These are phyloP conservation scores for Mycena indigotica DNA, from an alignment of 768 basidiomycete genomes.

Conservation along the genomic window DNA sequence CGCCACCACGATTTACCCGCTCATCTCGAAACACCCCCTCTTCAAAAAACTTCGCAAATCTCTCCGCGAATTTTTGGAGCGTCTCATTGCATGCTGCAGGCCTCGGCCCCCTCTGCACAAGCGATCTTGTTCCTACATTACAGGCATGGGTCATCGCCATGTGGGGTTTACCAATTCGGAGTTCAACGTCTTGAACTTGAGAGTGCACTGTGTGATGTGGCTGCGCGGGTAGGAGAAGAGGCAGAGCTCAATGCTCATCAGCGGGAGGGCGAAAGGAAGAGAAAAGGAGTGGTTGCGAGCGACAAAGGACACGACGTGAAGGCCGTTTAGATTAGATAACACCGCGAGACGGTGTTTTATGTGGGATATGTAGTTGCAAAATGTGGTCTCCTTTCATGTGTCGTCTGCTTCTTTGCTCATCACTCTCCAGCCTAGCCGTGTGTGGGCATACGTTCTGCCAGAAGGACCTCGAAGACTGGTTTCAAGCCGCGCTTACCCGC, in stretches of 20 bases:
- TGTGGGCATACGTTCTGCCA: too few relatives aligned
- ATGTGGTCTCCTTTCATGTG: too few relatives aligned
- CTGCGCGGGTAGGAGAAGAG: conserved; percentile 84
- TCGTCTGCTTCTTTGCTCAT: too few relatives aligned
- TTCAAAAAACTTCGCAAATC: conserved; percentile 88
- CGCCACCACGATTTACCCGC: conserved; percentile 77
- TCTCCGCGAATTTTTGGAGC: conserved; percentile 81
- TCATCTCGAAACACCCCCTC: conserved; percentile 81
- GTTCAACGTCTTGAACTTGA: conserved; percentile 88
- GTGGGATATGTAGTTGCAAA: too few relatives aligned
- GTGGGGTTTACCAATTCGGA: conserved; percentile 92
- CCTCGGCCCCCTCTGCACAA: conserved; percentile 75
- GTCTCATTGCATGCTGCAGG: conserved; percentile 78
- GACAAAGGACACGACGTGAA: conserved; percentile 77
- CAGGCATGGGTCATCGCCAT: conserved; percentile 94
- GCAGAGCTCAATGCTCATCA: conserved; percentile 80
- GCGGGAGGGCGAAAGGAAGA: conserved; percentile 86
- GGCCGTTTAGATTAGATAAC: conserved; percentile 72
- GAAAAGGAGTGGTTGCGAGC: conserved; percentile 55
- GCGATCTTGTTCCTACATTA: conserved; percentile 77
- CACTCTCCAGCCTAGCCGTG: too few relatives aligned
- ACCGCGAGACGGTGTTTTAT: too few relatives aligned
- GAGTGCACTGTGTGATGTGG: conserved; percentile 85
- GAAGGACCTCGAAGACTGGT: too few relatives aligned
- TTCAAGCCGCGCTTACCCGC: too few relatives aligned